Conservation (phyloP, 176 grass and related monocot genomes). For the Triticum urartu region DNA sequence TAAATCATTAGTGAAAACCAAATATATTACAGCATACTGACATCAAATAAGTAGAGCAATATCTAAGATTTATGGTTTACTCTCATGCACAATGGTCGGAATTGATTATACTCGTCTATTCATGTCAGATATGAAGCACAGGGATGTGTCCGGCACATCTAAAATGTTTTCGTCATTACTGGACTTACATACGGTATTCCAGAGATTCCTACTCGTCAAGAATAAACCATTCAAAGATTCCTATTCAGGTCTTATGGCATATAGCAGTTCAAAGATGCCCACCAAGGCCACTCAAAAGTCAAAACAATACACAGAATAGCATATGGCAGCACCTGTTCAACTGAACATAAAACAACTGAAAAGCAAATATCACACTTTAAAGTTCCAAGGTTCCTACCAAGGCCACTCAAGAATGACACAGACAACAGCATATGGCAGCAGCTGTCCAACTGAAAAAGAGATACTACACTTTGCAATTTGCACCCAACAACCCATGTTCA, state of each 20-base stretch:
- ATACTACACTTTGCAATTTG: background rate
- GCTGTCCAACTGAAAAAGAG: background rate
- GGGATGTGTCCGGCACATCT: background rate
- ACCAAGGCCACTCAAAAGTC: background rate
- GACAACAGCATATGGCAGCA: background rate
- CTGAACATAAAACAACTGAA: slow-evolving; percentile 8
- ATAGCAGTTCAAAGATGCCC: background rate
- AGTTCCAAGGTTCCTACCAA: background rate
- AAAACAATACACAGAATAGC: background rate
- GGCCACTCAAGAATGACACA: background rate
- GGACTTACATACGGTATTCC: background rate
- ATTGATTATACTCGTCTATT: background rate
- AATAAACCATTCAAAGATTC: background rate
- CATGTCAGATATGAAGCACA: background rate
- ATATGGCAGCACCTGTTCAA: background rate
- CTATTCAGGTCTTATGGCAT: background rate
- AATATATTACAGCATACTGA: slow-evolving; percentile 49
- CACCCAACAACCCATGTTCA: background rate
- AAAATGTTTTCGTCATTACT: background rate
- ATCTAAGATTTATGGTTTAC: slow-evolving; percentile 9
- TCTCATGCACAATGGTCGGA: background rate
- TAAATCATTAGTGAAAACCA: slow-evolving; percentile 98
- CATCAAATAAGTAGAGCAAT: background rate
- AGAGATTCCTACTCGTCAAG: background rate
- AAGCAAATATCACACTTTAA: background rate